A percentile compares a stretch with the other conserved stretches of the same genome.
Evolutionary conservation across 169 alveolate genomes (phyloP).

Genomic region (Babesia ovis): DNA sequence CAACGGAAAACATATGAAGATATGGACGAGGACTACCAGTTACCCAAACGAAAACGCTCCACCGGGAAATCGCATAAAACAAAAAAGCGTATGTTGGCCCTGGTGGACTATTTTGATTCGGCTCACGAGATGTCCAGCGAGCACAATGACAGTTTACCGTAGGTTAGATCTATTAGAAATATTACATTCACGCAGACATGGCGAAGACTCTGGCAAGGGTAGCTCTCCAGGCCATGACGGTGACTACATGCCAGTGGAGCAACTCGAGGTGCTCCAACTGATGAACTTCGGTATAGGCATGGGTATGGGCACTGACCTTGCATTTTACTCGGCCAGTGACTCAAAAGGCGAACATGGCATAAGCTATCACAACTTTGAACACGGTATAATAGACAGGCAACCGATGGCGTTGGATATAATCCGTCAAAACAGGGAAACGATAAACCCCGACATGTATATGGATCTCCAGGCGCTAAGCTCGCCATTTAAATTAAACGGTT

Average conservation of each 20-base stretch:
- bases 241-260: conserved; percentile 54
- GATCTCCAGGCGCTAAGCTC: conserved; percentile 56
- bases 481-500: conserved; percentile 60
- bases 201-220: background rate
- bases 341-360: conserved; percentile 3
- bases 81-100: conserved; percentile 17
- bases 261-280: conserved; percentile 52
- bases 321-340: conserved; percentile 19
- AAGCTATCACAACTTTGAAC: conserved; percentile 40
- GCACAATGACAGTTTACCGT: background rate
- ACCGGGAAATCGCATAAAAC: background rate
- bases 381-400: conserved; percentile 24
- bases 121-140: background rate
- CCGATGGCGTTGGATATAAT: conserved; percentile 3
- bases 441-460: conserved; percentile 7
- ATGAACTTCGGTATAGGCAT: conserved; percentile 63
- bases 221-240: background rate
- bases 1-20: conserved; percentile 31
- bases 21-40: conserved; percentile 26
- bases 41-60: conserved; percentile 22
- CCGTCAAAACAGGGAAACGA: conserved; percentile 32
- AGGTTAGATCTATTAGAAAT: no score
- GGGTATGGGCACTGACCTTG: conserved; percentile 54
- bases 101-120: conserved; percentile 24
- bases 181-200: background rate